phyloP scores from a whole-genome alignment of 2,329 filamentous ascomycete species.

The Ophiosphaerella narmari region DNA sequence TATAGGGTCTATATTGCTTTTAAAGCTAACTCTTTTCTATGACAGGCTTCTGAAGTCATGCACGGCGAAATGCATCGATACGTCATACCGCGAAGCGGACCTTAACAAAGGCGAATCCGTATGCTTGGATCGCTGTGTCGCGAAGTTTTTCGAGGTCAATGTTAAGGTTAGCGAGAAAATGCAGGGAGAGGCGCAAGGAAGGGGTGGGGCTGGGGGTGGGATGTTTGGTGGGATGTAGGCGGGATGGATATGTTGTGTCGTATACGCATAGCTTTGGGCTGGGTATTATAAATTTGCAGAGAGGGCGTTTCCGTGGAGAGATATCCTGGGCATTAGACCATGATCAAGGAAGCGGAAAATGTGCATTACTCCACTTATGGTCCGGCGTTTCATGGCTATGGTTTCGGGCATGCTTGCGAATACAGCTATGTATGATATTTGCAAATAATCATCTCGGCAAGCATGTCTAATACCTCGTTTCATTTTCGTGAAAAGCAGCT shows the following conservation, averaged over 20 bases:
- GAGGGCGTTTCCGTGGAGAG: no score
- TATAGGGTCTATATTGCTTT: not conserved
- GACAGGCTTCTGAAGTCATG: conserved; percentile 82
- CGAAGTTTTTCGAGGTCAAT: conserved; percentile 99
- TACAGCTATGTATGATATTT: no score
- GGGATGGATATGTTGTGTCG: not conserved
- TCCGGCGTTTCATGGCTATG: no score
- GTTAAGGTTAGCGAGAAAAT: conserved; percentile 97
- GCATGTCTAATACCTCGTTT: no score
- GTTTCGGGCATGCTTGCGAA: no score
- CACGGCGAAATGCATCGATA: conserved; percentile 90
- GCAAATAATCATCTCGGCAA: no score
- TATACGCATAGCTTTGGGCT: no score
- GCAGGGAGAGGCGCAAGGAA: conserved; percentile 79
- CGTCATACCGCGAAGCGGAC: conserved; percentile 91
- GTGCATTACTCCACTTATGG: no score
- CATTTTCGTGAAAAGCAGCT: no score
- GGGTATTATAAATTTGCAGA: no score
- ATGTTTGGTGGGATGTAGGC: conserved; percentile 36
- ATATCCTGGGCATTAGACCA: no score
- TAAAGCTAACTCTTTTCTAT: not conserved
- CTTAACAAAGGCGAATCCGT: conserved; percentile 99
- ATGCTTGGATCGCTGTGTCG: conserved; percentile 94
- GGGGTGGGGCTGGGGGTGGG: conserved; percentile 38
- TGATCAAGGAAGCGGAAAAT: no score